phyloP scores from a whole-genome alignment of 805 yeast genomes.

The Starmerella sp. region DNA sequence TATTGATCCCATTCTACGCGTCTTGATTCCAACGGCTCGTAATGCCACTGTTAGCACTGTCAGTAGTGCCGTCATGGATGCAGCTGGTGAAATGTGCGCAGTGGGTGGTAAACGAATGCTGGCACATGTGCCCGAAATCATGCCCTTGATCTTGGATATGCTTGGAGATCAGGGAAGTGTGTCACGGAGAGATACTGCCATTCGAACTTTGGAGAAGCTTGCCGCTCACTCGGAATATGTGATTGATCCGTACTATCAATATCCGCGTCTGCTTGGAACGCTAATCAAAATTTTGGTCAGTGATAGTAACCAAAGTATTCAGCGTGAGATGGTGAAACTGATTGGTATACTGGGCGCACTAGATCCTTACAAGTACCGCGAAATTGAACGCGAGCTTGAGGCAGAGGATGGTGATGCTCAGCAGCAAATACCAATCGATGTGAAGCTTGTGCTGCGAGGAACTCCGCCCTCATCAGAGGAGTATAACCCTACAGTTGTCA shows the following conservation, averaged over 20 bases:
- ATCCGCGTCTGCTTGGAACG: conserved; percentile 78
- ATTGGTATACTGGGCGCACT: conserved; percentile 92
- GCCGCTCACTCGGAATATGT: conserved; percentile 91
- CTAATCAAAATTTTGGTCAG: conserved; percentile 70
- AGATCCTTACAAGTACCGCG: conserved; percentile 92
- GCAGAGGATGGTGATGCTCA: conserved; percentile 39
- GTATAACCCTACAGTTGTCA: conserved; percentile 90
- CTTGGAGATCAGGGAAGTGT: conserved; percentile 89
- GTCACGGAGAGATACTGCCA: conserved; percentile 77
- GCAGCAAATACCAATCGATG: conserved; percentile 81
- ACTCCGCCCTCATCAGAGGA: conserved; percentile 85
- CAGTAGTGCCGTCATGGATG: conserved; percentile 71
- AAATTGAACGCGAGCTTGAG: conserved; percentile 64
- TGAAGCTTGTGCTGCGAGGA: conserved; percentile 82
- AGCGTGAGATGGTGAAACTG: conserved; percentile 79
- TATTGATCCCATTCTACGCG: conserved; percentile 80
- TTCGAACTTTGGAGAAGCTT: conserved; percentile 76
- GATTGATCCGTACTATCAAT: conserved; percentile 81
- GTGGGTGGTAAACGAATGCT: conserved; percentile 81
- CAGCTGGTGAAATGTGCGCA: conserved; percentile 78
- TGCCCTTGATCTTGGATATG: conserved; percentile 80
- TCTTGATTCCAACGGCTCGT: conserved; percentile 61
- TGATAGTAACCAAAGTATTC: conserved; percentile 55
- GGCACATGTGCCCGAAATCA: conserved; percentile 58
- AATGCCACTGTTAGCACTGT: conserved; percentile 62